Evolutionary conservation across 495 filamentous ascomycete species (phyloP).

Genomic region (Amphirosellinia nigrospora): DNA sequence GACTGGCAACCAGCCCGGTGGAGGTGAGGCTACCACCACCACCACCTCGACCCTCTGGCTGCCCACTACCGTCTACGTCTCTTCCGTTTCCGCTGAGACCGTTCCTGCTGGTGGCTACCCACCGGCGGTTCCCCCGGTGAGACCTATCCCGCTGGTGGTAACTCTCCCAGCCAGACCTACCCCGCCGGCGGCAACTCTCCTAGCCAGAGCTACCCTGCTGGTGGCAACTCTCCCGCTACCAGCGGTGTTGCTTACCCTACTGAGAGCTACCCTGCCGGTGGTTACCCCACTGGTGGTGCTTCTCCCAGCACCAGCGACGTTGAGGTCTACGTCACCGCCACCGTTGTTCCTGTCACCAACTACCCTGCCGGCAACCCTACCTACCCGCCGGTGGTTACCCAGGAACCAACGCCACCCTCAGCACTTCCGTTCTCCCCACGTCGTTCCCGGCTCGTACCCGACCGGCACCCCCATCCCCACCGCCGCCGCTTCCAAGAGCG

Average conservation of each 20-base stretch:
- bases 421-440: neutral
- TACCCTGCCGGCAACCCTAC: constrained; percentile 23
- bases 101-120: constrained; percentile 15
- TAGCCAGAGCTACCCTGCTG: neutral
- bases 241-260: neutral
- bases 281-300: constrained; percentile 15
- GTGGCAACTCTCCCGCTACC: neutral
- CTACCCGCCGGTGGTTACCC: constrained; percentile 19
- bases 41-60: constrained; percentile 24
- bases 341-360: constrained; percentile 30
- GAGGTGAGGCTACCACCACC: constrained; percentile 26
- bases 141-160: constrained; percentile 13
- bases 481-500: constrained; percentile 35
- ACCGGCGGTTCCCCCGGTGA: constrained; percentile 9
- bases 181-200: neutral
- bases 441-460: constrained; percentile 16
- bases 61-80: constrained; percentile 27
- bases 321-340: constrained; percentile 30
- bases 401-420: constrained; percentile 25
- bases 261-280: constrained; percentile 9
- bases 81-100: neutral
- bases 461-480: constrained; percentile 15
- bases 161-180: constrained; percentile 25
- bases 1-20: neutral
- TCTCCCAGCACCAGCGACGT: constrained; percentile 36